phyloP scores from a whole-genome alignment of 2,329 filamentous ascomycete species.

The Aspergillus luchuensis region DNA sequence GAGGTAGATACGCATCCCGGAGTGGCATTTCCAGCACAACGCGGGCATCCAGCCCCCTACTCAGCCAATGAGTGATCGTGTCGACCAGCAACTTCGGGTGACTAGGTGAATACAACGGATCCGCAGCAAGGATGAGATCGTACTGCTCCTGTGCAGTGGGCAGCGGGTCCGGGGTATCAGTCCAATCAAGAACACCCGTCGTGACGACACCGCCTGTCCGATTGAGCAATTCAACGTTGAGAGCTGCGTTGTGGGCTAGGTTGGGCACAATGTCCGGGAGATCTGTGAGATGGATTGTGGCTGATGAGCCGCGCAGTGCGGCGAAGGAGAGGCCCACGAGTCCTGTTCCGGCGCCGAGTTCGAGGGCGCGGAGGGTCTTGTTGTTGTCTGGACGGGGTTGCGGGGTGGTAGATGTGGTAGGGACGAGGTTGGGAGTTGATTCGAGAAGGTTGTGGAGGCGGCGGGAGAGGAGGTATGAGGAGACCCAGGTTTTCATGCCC shows the following conservation, averaged over 20 bases:
- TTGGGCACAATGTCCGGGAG: constrained; percentile 82
- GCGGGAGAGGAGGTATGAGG: constrained; percentile 80
- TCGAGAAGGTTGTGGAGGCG: constrained; percentile 58
- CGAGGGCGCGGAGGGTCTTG: constrained; percentile 56
- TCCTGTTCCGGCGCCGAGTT: constrained; percentile 87
- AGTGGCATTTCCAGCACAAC: constrained; percentile 80
- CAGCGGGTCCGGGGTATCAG: constrained; percentile 32
- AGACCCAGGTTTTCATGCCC: constrained; percentile 94
- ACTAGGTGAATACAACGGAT: constrained; percentile 81
- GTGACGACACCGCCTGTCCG: constrained; percentile 59
- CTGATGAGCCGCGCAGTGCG: constrained; percentile 59
- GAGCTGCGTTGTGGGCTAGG: constrained; percentile 69
- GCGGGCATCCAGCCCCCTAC: constrained; percentile 57
- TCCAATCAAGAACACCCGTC: constrained; percentile 75
- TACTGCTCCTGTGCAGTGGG: constrained; percentile 41
- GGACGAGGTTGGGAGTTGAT: constrained; percentile 35
- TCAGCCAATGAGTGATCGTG: constrained; percentile 70
- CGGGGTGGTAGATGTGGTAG: constrained; percentile 24
- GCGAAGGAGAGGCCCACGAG: constrained; percentile 87
- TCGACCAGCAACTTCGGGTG: constrained; percentile 75
- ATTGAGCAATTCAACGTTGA: constrained; percentile 62
- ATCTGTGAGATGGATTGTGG: constrained; percentile 75
- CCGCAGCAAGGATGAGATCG: constrained; percentile 77
- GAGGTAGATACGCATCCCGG: constrained; percentile 65
- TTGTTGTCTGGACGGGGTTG: constrained; percentile 24